A percentile compares a stretch with the other conserved stretches of the same genome.
Evolutionary conservation across 352 stramenopile species (phyloP).

Genomic region (Phytophthora citricola): DNA sequence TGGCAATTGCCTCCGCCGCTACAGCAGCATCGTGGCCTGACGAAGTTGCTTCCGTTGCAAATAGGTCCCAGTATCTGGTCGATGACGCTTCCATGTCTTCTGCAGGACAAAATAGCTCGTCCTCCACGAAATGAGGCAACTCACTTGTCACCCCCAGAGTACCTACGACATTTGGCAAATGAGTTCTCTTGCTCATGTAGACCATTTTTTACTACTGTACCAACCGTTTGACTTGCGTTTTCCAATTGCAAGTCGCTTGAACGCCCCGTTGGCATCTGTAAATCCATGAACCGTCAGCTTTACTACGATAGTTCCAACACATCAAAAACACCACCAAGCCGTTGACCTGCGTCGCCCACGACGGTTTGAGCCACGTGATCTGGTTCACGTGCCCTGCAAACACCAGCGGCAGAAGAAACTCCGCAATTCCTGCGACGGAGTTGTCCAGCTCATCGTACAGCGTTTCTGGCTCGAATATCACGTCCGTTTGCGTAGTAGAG

Average conservation of each 20-base stretch:
- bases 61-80: conserved; percentile 48
- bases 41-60: conserved; percentile 36
- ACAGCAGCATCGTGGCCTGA: conserved; percentile 9
- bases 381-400: conserved; percentile 80
- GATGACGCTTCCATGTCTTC: conserved; percentile 38
- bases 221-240: conserved; percentile 45
- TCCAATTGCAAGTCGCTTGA: conserved; percentile 47
- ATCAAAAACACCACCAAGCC: not conserved
- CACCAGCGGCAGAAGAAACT: conserved; percentile 85
- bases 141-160: conserved; percentile 63
- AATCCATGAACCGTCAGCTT: not conserved
- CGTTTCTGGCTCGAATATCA: conserved; percentile 68
- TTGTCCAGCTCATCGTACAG: conserved; percentile 82
- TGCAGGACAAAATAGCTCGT: conserved; percentile 58
- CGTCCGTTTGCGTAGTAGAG: conserved; percentile 33
- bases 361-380: conserved; percentile 86
- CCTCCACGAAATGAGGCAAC: conserved; percentile 76
- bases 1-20: conserved; percentile 23
- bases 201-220: not conserved
- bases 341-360: conserved; percentile 74
- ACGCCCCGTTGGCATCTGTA: conserved; percentile 46
- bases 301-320: not conserved
- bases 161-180: conserved; percentile 16
- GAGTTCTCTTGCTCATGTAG: conserved; percentile 1
- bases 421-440: conserved; percentile 77